Evolutionary conservation across 305 asterid genomes (phyloP).

Genomic region (Ilex paraguariensis): DNA sequence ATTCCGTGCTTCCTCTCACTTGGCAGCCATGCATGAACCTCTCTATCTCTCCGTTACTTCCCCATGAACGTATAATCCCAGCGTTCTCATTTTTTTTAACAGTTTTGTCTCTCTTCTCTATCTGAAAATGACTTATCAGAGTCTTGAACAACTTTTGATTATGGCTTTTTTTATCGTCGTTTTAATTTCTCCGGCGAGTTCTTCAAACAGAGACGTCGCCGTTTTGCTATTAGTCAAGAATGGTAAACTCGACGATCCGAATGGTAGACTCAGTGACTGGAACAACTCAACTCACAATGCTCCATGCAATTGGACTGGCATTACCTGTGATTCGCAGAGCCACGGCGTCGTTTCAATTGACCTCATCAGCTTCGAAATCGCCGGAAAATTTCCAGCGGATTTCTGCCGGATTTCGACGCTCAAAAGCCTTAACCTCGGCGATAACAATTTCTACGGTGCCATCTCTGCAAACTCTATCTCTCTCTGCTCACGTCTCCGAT

Average conservation of each 20-base stretch:
- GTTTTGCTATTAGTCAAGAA: slow-evolving; percentile 55
- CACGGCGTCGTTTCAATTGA: slow-evolving; percentile 49
- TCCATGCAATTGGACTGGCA: slow-evolving; percentile 85
- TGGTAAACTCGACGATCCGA: slow-evolving; percentile 45
- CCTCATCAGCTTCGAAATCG: slow-evolving; percentile 30
- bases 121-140: slow-evolving; percentile 26
- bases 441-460: slow-evolving; percentile 41
- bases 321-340: slow-evolving; percentile 36
- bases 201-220: slow-evolving; percentile 50
- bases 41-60: too few species aligned
- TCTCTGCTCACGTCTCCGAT: slow-evolving; percentile 53
- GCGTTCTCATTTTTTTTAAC: neutral
- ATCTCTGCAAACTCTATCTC: slow-evolving; percentile 42
- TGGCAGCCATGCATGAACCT: too few species aligned
- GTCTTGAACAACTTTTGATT: slow-evolving; percentile 7
- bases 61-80: neutral
- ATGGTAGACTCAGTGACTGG: slow-evolving; percentile 49
- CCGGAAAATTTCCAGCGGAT: slow-evolving; percentile 69
- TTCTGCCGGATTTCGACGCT: slow-evolving; percentile 72
- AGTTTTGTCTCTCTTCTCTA: neutral
- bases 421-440: slow-evolving; percentile 40
- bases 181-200: slow-evolving; percentile 9
- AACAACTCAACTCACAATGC: slow-evolving; percentile 30
- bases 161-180: slow-evolving; percentile 20
- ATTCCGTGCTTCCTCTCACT: too few species aligned